Percentiles rank a stretch among this genome's conserved stretches.
phyloP scores from a whole-genome alignment of 495 filamentous ascomycete genomes.

The Gamarada debralockiae region DNA sequence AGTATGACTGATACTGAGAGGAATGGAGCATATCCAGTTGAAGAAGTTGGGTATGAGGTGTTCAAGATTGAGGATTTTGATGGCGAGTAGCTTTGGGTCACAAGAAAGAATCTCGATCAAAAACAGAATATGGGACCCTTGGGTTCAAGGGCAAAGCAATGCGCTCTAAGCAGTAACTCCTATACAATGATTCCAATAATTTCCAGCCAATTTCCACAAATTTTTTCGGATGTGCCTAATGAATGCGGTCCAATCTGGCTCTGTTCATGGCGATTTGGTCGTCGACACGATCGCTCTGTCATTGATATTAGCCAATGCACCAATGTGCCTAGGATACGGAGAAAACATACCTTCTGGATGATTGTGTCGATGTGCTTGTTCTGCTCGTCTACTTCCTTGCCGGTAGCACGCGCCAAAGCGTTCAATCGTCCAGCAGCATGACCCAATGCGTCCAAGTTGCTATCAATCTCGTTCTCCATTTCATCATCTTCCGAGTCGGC shows the following conservation, averaged over 20 bases:
- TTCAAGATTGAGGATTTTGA: slow-evolving; percentile 64
- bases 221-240: slow-evolving; percentile 26
- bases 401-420: slow-evolving; percentile 62
- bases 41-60: slow-evolving; percentile 68
- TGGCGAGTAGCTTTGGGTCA: neutral
- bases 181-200: neutral
- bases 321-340: slow-evolving; percentile 14
- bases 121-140: neutral
- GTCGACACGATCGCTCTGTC: slow-evolving; percentile 61
- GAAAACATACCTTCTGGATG: slow-evolving; percentile 19
- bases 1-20: neutral
- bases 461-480: slow-evolving; percentile 71
- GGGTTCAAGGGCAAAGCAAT: neutral
- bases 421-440: slow-evolving; percentile 61
- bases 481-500: slow-evolving; percentile 72
- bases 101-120: neutral
- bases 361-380: slow-evolving; percentile 74
- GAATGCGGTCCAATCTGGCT: slow-evolving; percentile 59
- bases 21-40: slow-evolving; percentile 62
- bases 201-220: neutral
- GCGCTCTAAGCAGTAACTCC: neutral
- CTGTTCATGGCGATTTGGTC: slow-evolving; percentile 68
- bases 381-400: slow-evolving; percentile 68
- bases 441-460: slow-evolving; percentile 56
- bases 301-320: slow-evolving; percentile 22